Evolutionary conservation across 768 basidiomycete species (phyloP).

Genomic region (Galerina sulciceps): DNA sequence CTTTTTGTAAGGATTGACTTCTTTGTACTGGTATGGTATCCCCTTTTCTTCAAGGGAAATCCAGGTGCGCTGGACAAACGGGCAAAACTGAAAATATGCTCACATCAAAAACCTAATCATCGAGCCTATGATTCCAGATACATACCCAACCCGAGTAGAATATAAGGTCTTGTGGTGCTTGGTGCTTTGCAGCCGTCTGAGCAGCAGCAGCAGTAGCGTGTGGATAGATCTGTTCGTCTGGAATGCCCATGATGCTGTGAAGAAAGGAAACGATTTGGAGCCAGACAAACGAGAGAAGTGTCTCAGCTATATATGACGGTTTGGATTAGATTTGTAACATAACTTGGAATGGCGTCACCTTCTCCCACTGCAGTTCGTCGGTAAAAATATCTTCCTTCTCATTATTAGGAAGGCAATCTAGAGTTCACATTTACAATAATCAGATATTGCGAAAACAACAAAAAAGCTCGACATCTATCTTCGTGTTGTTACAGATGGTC

Average conservation of each 20-base stretch:
- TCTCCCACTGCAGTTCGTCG: background rate
- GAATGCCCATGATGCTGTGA: constrained; percentile 36
- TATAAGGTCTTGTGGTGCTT: constrained; percentile 54
- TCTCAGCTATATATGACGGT: background rate
- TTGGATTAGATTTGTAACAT: background rate
- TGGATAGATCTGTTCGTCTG: constrained; percentile 60
- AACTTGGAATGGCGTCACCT: constrained; percentile 4
- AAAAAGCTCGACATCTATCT: constrained; percentile 11
- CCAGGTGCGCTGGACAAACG: constrained; percentile 66
- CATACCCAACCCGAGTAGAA: constrained; percentile 67
- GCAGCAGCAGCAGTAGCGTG: constrained; percentile 61
- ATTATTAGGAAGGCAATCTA: background rate
- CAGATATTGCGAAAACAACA: background rate
- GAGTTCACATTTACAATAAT: too few species aligned
- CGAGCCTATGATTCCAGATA: background rate
- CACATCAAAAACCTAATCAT: background rate
- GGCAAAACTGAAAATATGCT: constrained; percentile 50
- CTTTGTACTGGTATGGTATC: constrained; percentile 69
- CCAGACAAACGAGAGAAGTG: background rate
- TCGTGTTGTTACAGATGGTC: constrained; percentile 9
- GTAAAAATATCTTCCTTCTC: background rate
- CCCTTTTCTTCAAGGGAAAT: constrained; percentile 68
- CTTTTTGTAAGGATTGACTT: constrained; percentile 75
- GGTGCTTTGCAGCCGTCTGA: constrained; percentile 54
- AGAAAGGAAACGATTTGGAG: background rate